phyloP scores from a whole-genome alignment of 805 yeast species.

The Wickerhamiella dianesei region DNA sequence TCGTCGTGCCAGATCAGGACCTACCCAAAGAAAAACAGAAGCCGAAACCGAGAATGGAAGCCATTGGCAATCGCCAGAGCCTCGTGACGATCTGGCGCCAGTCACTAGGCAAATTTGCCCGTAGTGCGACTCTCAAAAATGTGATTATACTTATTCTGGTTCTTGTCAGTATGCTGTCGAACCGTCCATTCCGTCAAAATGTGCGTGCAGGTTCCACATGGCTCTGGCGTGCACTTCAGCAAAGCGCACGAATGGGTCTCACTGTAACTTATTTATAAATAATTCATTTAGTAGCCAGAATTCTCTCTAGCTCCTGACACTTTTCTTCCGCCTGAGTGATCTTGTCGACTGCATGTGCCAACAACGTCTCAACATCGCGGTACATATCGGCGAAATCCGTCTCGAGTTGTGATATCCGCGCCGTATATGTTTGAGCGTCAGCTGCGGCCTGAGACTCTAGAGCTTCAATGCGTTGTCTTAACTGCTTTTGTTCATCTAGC shows the following conservation, averaged over 20 bases:
- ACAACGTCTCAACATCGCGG: neutral
- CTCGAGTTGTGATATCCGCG: neutral
- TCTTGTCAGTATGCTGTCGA: slow-evolving; percentile 4
- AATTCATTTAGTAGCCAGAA: neutral
- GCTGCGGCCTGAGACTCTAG: neutral
- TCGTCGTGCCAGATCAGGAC: neutral
- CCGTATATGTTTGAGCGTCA: neutral
- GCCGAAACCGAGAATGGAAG: slow-evolving; percentile 4
- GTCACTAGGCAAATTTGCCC: slow-evolving; percentile 9
- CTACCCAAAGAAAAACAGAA: too few species aligned
- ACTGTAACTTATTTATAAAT: slow-evolving; percentile 13
- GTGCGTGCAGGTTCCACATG: slow-evolving; percentile 6
- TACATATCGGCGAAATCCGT: neutral
- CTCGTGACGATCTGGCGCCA: slow-evolving; percentile 5
- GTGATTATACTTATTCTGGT: slow-evolving; percentile 5
- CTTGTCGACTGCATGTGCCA: neutral
- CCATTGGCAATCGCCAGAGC: slow-evolving; percentile 4
- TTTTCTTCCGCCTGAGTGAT: neutral
- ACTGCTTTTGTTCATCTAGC: too few species aligned
- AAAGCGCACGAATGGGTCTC: slow-evolving; percentile 11
- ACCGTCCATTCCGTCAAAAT: slow-evolving; percentile 3
- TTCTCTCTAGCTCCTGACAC: neutral
- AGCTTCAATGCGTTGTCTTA: neutral
- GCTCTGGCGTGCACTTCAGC: slow-evolving; percentile 8
- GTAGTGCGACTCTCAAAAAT: slow-evolving; percentile 8